Evolutionary conservation across 768 basidiomycete species (phyloP), one percentile per base, ranked within the genome.

Genomic region (Boletus bicolor): DNA sequence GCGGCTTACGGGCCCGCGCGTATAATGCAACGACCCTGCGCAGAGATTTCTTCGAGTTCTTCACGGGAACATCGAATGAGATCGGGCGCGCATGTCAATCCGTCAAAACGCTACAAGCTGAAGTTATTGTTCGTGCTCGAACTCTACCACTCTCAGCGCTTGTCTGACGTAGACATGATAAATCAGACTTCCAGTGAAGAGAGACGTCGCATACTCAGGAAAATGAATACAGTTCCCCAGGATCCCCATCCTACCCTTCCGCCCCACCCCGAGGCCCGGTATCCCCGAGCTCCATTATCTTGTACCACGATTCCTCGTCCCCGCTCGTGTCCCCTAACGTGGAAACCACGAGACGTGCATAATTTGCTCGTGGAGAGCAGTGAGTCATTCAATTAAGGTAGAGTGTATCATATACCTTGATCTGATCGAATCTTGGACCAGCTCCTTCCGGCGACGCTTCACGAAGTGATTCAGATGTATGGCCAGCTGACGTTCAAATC

Each of bases 301-400:
- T 6, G 19, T 4, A 1, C 10, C 12, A n/a, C 10, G 35, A 49
- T 47, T 28, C 2, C 44, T 44, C 53, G 60, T 14, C 41, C 55
- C 1, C 6, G 17, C 21, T 61, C 55, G 1, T 61, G 59, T 26
- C 61, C 55, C 1, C 53, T 36, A 10, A 14, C 24, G 8, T 28
- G 43, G 43, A 17, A 2, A 17, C 9, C 26, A 32, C 32, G 32
- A 10, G 2, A 32, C 9, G 9, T 10, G 9, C 44, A 11, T 7
- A 4, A 5, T 24, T 7, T 7, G 7, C 2, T 1, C 7, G 1
- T 17, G 4, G 26, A 15, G 26, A 17, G 15, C 15, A 4, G 30
- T 34, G 14, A 46, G 45, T 21, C n/a, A 15, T 3, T 3, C 11
- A 2, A 32, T 8, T 12, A 7, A 8, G 7, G 7, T 11, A n/a